Conservation (phyloP, 2,329 filamentous ascomycete genomes). For the Parafenestella ontariensis region DNA sequence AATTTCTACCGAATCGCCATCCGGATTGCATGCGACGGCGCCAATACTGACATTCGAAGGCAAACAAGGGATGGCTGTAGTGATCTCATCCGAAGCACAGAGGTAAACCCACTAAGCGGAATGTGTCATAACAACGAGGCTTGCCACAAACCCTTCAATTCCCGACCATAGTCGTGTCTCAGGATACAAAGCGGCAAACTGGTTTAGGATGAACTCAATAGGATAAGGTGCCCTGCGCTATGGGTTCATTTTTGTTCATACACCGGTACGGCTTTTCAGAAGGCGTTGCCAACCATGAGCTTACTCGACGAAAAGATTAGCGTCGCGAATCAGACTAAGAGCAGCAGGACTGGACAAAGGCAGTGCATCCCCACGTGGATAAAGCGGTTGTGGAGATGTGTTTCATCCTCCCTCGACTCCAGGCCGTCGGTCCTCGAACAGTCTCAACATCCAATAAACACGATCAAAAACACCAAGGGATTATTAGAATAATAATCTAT, state of each 20-base stretch:
- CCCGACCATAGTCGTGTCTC: not conserved
- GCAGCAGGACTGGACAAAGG: not conserved
- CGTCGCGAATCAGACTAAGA: not conserved
- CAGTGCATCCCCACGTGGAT: conserved; percentile 15
- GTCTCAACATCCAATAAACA: conserved; percentile 11
- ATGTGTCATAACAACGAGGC: not conserved
- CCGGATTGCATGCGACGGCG: not conserved
- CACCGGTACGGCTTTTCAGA: not conserved
- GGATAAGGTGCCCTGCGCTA: not conserved
- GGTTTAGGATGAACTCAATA: not conserved
- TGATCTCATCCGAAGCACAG: not conserved
- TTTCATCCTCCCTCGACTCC: conserved; percentile 20
- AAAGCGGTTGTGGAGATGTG: conserved; percentile 1
- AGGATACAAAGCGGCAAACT: not conserved
- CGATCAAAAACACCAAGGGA: conserved; percentile 11
- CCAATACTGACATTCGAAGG: not conserved
- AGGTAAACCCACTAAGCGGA: not conserved
- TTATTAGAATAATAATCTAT: conserved; percentile 15
- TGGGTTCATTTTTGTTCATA: not conserved
- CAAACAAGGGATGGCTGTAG: no score
- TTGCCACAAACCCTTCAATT: not conserved
- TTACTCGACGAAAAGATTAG: not conserved
- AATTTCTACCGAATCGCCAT: not conserved
- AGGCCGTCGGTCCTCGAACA: conserved; percentile 10
- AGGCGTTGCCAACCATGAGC: not conserved